Base-by-base conservation (phyloP, 164 flowering plant genomes). In the Umbilicus rupestris region DNA sequence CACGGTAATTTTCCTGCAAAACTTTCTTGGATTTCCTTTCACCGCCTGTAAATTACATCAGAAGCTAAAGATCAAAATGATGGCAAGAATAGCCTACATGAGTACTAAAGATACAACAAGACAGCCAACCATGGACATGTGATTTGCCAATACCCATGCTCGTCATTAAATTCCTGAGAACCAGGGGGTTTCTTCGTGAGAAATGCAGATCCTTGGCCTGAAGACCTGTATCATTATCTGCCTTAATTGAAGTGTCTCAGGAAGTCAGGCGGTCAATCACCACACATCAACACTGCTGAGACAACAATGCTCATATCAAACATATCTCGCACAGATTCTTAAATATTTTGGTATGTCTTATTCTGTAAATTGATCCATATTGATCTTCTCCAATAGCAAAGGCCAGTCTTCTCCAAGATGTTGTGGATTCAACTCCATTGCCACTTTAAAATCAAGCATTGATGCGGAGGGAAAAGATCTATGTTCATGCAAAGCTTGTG, bases 391-490 rank as follows among this genome's bases (percentile, higher is more conserved):
- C 75, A 91, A 82, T 73, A 85, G 77, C 81, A 83, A 72, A 7
- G 97, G 92, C 99, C 97, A 91, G 72, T 91, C 93, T 80, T 91
- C 96, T 44, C 99, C 99, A 73, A 94, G 95, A 72, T 88, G 93
- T 69, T 78, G 88, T 1, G 96, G 96, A 62, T 89, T 89, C 70
- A 94, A 76, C 83, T 94, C 96, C 99, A 91, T 89, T 30, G 99
- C 96, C 65, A 84, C 89, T 70, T 82, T 91, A 73, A 94, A 91
- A 76, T 94, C 99, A 39, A 78, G 82, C 78, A 92, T 69, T 44
- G 97, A 88, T 72, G 87, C 73, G 6, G 83, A 81, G 62, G 66
- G 55, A 11, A 26, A 70, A 41, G 69, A 65, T 74, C 73, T 77
- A 30, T 72, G 76, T 66, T 82, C 92, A 58, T 78, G 85, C 64